A percentile compares a stretch with the other conserved stretches of the same genome.
Evolutionary conservation across 83 land plant species (phyloP).

Genomic region (Picea abies): DNA sequence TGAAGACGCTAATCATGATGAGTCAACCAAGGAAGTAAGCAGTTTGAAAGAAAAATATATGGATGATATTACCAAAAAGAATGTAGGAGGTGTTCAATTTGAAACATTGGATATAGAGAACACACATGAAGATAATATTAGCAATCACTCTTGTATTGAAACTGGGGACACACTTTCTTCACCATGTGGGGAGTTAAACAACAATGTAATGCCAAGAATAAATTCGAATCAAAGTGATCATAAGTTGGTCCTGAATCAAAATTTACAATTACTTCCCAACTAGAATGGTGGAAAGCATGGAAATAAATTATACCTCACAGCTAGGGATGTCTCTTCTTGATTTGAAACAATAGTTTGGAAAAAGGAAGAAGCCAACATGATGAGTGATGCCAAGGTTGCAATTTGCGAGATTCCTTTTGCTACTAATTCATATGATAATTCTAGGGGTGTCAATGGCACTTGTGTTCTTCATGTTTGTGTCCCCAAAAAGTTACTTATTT

Average conservation of each 20-base stretch:
- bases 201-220: background rate
- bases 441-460: too few relatives aligned
- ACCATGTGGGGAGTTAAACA: background rate
- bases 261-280: too few relatives aligned
- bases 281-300: background rate
- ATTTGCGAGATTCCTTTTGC: too few relatives aligned
- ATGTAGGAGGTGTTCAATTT: background rate
- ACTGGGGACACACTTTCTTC: background rate
- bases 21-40: background rate
- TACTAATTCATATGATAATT: too few relatives aligned
- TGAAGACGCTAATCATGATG: background rate
- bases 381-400: too few relatives aligned
- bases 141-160: background rate
- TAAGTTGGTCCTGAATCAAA: too few relatives aligned
- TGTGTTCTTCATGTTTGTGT: too few relatives aligned
- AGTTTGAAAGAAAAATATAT: constrained; percentile 3
- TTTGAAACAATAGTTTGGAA: background rate
- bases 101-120: background rate
- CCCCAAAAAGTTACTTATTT: too few relatives aligned
- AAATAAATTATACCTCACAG: background rate
- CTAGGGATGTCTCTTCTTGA: background rate
- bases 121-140: background rate
- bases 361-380: background rate
- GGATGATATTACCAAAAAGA: background rate
- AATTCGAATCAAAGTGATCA: too few relatives aligned